These are phyloP conservation scores for Apiotrichum montevideense DNA, from an alignment of 1,284 basidiomycete species.

Conservation along the genomic window DNA sequence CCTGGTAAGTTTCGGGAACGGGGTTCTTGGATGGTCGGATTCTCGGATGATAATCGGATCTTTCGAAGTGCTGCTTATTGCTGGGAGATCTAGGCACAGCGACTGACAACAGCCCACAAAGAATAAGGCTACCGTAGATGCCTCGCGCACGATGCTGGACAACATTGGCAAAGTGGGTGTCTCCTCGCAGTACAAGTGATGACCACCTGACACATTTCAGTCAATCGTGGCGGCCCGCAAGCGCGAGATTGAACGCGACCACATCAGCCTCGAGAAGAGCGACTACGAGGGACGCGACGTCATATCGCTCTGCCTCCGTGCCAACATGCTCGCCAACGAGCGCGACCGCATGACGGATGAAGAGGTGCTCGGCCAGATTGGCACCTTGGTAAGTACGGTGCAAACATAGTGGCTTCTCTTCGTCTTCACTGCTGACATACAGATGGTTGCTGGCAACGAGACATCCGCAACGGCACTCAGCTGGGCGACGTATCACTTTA, in stretches of 20 bases:
- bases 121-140: not conserved
- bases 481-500: slow-evolving; percentile 66
- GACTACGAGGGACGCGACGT: slow-evolving; percentile 50
- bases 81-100: too few relatives aligned
- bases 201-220: slow-evolving; percentile 15
- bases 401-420: not conserved
- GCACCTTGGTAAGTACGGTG: slow-evolving; percentile 57
- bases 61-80: too few relatives aligned
- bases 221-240: slow-evolving; percentile 27
- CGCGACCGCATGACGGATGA: slow-evolving; percentile 57
- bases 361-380: slow-evolving; percentile 69
- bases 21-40: not conserved
- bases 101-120: slow-evolving; percentile 2
- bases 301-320: slow-evolving; percentile 51
- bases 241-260: slow-evolving; percentile 21
- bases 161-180: slow-evolving; percentile 1
- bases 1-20: not conserved
- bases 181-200: too few relatives aligned
- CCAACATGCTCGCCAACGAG: slow-evolving; percentile 54
- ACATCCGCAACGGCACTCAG: slow-evolving; percentile 65
- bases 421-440: not conserved
- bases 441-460: slow-evolving; percentile 60
- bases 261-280: slow-evolving; percentile 38
- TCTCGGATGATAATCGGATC: too few relatives aligned
- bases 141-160: not conserved